phyloP scores from a whole-genome alignment of 2,329 filamentous ascomycete species.

The Juglanconis juglandina region DNA sequence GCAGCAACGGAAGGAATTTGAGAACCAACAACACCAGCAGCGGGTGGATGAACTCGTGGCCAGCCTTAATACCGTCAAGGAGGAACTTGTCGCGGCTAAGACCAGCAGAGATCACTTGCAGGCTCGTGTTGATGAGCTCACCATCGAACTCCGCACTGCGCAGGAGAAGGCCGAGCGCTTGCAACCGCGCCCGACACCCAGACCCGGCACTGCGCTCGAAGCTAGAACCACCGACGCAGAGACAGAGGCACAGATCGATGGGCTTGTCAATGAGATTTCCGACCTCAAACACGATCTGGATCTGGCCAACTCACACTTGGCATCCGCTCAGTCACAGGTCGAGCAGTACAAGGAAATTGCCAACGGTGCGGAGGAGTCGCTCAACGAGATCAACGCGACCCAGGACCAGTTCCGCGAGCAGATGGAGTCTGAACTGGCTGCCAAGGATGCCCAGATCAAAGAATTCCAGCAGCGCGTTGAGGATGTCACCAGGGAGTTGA shows the following conservation, averaged over 20 bases:
- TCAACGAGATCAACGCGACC: slow-evolving; percentile 73
- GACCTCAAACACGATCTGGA: slow-evolving; percentile 87
- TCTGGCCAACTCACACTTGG: slow-evolving; percentile 73
- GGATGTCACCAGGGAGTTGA: slow-evolving; percentile 78
- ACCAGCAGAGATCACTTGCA: slow-evolving; percentile 88
- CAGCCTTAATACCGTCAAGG: slow-evolving; percentile 74
- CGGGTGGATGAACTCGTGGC: slow-evolving; percentile 87
- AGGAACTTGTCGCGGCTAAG: slow-evolving; percentile 82
- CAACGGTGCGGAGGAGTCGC: slow-evolving; percentile 80
- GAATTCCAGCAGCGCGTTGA: slow-evolving; percentile 81
- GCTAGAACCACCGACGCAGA: slow-evolving; percentile 37
- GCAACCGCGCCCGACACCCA: slow-evolving; percentile 71
- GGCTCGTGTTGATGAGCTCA: slow-evolving; percentile 80
- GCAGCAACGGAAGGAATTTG: slow-evolving; percentile 81
- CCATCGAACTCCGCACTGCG: slow-evolving; percentile 80
- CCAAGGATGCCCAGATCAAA: slow-evolving; percentile 75
- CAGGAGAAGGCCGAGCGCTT: slow-evolving; percentile 82
- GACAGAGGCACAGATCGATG: slow-evolving; percentile 64
- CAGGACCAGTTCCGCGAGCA: slow-evolving; percentile 87
- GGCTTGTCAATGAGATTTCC: slow-evolving; percentile 77
- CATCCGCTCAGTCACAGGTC: slow-evolving; percentile 74
- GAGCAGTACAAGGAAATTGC: slow-evolving; percentile 89
- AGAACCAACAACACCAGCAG: slow-evolving; percentile 82
- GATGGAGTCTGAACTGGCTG: slow-evolving; percentile 68
- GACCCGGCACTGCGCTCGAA: slow-evolving; percentile 45